phyloP scores from a whole-genome alignment of 768 basidiomycete species.

The Bullera alba region DNA sequence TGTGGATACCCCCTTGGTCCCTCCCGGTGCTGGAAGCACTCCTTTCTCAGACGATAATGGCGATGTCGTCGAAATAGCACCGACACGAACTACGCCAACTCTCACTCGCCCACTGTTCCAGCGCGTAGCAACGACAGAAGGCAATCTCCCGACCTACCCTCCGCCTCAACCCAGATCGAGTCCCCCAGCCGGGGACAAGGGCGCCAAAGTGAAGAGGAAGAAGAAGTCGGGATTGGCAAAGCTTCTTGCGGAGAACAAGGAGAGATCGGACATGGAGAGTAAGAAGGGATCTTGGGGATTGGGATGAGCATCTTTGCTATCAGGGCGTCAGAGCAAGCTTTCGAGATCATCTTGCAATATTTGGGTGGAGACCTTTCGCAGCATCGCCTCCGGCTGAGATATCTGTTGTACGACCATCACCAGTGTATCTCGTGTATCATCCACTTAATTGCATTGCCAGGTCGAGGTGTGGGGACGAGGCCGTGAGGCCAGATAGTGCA shows the following conservation, averaged over 20 bases:
- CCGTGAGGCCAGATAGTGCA: too few species aligned
- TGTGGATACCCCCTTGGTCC: background rate
- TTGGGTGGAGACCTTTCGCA: too few species aligned
- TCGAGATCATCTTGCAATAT: too few species aligned
- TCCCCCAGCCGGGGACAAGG: background rate
- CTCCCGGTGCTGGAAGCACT: background rate
- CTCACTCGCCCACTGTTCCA: background rate
- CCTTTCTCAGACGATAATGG: too few species aligned
- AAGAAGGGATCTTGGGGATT: conserved; percentile 20
- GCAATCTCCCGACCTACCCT: conserved; percentile 20
- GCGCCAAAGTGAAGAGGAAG: conserved; percentile 21
- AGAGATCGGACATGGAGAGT: conserved; percentile 8
- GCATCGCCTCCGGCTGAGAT: too few species aligned
- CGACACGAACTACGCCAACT: background rate
- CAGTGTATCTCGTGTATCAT: too few species aligned
- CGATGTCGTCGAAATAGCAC: too few species aligned
- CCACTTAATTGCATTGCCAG: too few species aligned
- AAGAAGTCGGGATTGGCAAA: conserved; percentile 35
- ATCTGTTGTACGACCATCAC: too few species aligned
- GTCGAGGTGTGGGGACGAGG: too few species aligned
- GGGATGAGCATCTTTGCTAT: too few species aligned
- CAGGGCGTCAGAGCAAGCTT: too few species aligned
- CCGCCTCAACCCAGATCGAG: conserved; percentile 7
- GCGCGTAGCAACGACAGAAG: background rate
- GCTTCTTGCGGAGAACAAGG: conserved; percentile 36